These are phyloP conservation scores for Stramenopiles sp. DNA, from an alignment of 352 stramenopile species.

Conservation along the genomic window DNA sequence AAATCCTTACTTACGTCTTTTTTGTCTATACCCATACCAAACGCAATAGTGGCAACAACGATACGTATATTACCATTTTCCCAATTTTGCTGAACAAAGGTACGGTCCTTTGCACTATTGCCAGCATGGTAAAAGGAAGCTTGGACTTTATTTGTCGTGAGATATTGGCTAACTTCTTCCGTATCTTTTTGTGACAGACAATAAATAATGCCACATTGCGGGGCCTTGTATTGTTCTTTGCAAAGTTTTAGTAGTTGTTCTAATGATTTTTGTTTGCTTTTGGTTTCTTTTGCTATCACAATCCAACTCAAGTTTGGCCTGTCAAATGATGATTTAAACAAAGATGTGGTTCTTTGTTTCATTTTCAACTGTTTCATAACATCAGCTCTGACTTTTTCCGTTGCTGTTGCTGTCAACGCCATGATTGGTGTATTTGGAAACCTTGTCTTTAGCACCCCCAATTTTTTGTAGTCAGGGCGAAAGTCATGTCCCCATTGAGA, in stretches of 20 bases:
- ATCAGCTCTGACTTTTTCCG: conserved; percentile 42
- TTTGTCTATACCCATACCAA: conserved; percentile 39
- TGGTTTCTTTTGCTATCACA: conserved; percentile 37
- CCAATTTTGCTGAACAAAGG: conserved; percentile 34
- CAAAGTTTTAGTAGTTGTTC: conserved; percentile 39
- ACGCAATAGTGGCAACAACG: conserved; percentile 57
- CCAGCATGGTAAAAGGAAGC: conserved; percentile 38
- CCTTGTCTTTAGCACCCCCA: conserved; percentile 64
- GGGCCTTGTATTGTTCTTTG: conserved; percentile 24
- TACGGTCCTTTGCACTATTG: conserved; percentile 34
- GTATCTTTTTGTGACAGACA: conserved; percentile 15
- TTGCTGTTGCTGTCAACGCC: conserved; percentile 63
- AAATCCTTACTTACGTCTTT: background rate
- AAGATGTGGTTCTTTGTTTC: conserved; percentile 36
- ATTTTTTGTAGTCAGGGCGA: conserved; percentile 86
- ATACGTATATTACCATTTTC: conserved; percentile 19
- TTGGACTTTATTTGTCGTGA: conserved; percentile 29
- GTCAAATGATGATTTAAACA: conserved; percentile 68
- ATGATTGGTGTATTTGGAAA: conserved; percentile 42
- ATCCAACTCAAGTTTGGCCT: conserved; percentile 68
- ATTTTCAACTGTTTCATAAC: conserved; percentile 46
- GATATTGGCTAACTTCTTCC: conserved; percentile 15
- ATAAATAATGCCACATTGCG: conserved; percentile 18
- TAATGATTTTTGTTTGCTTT: conserved; percentile 26
- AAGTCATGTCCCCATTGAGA: conserved; percentile 98